Evolutionary conservation across 768 basidiomycete species (phyloP).

Genomic region (Podaxis sp.): DNA sequence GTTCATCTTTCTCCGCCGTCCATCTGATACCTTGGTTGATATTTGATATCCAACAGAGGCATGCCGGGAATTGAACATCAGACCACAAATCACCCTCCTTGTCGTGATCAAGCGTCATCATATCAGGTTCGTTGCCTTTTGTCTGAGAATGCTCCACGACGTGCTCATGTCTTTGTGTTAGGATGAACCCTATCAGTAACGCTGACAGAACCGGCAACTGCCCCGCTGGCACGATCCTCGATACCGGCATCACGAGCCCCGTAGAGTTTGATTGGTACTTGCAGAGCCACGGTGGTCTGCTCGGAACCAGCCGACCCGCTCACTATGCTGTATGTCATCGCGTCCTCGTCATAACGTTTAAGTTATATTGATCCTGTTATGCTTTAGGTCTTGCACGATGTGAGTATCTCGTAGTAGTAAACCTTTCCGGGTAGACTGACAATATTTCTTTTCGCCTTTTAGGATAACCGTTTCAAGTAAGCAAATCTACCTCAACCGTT

Average conservation of each 20-base stretch:
- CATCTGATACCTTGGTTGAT: not conserved
- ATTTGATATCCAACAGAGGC: conserved; percentile 43
- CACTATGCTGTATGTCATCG: conserved; percentile 35
- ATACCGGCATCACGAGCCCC: conserved; percentile 66
- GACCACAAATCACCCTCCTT: conserved; percentile 67
- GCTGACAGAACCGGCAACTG: conserved; percentile 70
- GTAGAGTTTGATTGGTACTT: conserved; percentile 78
- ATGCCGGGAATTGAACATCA: conserved; percentile 55
- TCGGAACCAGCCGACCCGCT: conserved; percentile 64
- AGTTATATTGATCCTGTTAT: not conserved
- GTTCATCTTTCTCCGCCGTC: conserved; percentile 30
- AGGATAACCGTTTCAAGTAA: conserved; percentile 62
- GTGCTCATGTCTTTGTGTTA: conserved; percentile 14
- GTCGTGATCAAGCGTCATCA: conserved; percentile 81
- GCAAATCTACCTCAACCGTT: not conserved
- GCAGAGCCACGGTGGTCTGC: conserved; percentile 71
- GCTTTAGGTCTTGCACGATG: conserved; percentile 36
- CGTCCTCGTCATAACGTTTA: not conserved
- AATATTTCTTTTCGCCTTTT: not conserved
- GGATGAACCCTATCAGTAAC: conserved; percentile 29
- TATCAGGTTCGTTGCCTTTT: conserved; percentile 34
- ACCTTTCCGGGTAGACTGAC: not conserved
- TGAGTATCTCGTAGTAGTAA: conserved; percentile 14
- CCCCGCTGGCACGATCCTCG: conserved; percentile 76
- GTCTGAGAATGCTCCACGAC: not conserved